phyloP scores from a whole-genome alignment of 2,329 filamentous ascomycete genomes.

The Talaromyces piceae region DNA sequence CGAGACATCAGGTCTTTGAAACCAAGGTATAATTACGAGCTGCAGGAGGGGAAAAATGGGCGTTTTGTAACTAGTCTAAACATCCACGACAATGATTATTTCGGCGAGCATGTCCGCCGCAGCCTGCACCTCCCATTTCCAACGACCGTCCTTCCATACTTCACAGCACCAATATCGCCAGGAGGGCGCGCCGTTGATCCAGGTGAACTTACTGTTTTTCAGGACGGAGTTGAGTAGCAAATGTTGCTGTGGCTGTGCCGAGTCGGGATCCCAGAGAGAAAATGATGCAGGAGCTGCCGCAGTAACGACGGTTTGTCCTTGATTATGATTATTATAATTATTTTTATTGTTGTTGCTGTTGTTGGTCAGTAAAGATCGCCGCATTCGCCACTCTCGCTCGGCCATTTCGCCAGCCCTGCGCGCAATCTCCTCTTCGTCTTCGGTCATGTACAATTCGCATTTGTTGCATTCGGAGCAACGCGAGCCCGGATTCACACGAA shows the following conservation, averaged over 20 bases:
- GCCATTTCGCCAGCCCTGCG: slow-evolving; percentile 62
- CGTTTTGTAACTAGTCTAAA: background rate
- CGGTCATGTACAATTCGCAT: slow-evolving; percentile 66
- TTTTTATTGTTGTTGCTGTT: slow-evolving; percentile 17
- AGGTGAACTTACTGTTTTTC: background rate
- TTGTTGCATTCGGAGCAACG: slow-evolving; percentile 71
- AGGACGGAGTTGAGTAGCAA: background rate
- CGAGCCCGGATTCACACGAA: slow-evolving; percentile 69
- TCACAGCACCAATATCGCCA: slow-evolving; percentile 30
- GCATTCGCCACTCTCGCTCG: slow-evolving; percentile 62
- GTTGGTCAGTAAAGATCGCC: slow-evolving; percentile 43
- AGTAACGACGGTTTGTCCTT: slow-evolving; percentile 11
- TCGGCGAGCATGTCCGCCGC: slow-evolving; percentile 36
- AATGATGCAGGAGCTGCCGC: background rate
- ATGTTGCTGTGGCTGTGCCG: slow-evolving; percentile 1
- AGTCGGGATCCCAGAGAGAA: background rate
- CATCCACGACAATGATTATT: slow-evolving; percentile 27
- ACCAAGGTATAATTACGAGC: too few relatives aligned
- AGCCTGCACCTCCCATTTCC: slow-evolving; percentile 35
- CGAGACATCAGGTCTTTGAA: too few relatives aligned
- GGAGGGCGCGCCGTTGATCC: background rate
- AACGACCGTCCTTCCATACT: slow-evolving; percentile 33
- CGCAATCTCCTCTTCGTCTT: slow-evolving; percentile 64
- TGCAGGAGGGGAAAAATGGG: too few relatives aligned
- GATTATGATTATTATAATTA: slow-evolving; percentile 14